Evolutionary conservation across 2,329 filamentous ascomycete genomes (phyloP), one percentile per base, ranked within the genome.

Genomic region (Calonectria hawksworthii): DNA sequence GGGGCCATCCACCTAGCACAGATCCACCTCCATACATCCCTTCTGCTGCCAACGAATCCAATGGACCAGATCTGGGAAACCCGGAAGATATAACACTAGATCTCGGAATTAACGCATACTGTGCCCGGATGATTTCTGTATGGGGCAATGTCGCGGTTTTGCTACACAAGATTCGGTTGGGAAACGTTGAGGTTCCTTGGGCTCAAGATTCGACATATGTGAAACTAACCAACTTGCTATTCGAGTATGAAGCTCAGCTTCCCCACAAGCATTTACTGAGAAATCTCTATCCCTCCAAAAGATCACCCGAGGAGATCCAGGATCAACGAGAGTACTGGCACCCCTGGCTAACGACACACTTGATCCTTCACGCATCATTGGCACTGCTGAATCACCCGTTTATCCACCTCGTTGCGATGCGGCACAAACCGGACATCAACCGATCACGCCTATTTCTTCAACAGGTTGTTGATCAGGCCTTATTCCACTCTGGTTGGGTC

Each of bases 121-220:
- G 56, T 41, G 56, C 56, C 21, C 34, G 56, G 7, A 63, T 63
- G 56, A 63, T 63, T 41, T 63, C 56, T 11, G 56, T 63, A 11
- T 63, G 56, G 56, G 56, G 56, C 8, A 63, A 63, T 28, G 56
- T 63, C 6, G 56, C 56, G 3, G 56, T 63, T 41, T 6, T 63
- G n/a, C 36, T 63, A 1, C 34, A 63, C 23, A 63, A 41, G 36
- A 63, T 63, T 9, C 56, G 56, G 1, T 9, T 63, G 14, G 56
- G 56, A 38, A 63, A 63, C 13, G 34, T 63, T 5, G 56, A 63
- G 26, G 26, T 63, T 41, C 56, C 56, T 41, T 63, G 56, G 56
- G 56, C 56, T 28, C 56, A 63, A 13, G 56, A 63, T 16, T 63
- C 56, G 11, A 63, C 56, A 63, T 63, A 63, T 5, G 34, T 63